These are phyloP conservation scores for Ascochyta koolunga DNA, from an alignment of 2,329 filamentous ascomycete species.

Conservation along the genomic window DNA sequence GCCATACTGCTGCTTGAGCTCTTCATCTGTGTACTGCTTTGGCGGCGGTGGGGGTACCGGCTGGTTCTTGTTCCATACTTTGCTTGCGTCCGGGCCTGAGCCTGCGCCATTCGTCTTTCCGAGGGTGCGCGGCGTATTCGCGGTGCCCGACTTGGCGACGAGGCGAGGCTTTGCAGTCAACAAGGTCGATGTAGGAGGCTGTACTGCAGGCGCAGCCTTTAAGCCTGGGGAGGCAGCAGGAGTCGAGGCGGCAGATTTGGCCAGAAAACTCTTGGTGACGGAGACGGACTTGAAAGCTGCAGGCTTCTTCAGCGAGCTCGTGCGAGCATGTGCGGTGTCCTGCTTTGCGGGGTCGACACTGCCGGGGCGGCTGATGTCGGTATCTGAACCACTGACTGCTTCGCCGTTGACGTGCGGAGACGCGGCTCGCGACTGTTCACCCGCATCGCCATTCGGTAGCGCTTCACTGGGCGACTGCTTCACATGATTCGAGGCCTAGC, in stretches of 20 bases:
- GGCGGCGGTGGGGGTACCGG: slow-evolving; percentile 74
- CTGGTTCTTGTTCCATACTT: slow-evolving; percentile 89
- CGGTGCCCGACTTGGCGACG: slow-evolving; percentile 73
- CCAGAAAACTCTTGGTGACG: slow-evolving; percentile 84
- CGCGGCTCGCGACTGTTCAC: slow-evolving; percentile 41
- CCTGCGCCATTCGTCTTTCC: slow-evolving; percentile 65
- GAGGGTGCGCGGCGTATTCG: slow-evolving; percentile 59
- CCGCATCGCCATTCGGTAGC: slow-evolving; percentile 46
- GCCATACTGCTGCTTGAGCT: slow-evolving; percentile 80
- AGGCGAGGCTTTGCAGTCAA: slow-evolving; percentile 70
- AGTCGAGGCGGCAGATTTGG: slow-evolving; percentile 67
- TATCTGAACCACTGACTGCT: slow-evolving; percentile 77
- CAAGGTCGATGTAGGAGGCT: slow-evolving; percentile 51
- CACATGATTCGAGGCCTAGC: slow-evolving; percentile 21
- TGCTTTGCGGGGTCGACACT: slow-evolving; percentile 58
- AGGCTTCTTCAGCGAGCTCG: slow-evolving; percentile 68
- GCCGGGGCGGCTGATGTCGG: slow-evolving; percentile 69
- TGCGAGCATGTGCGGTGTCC: slow-evolving; percentile 65
- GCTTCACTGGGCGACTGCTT: slow-evolving; percentile 27
- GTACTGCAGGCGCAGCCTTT: slow-evolving; percentile 55
- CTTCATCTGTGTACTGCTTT: slow-evolving; percentile 85
- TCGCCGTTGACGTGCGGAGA: slow-evolving; percentile 62
- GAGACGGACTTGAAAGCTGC: slow-evolving; percentile 83
- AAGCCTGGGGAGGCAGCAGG: slow-evolving; percentile 60
- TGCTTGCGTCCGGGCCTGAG: slow-evolving; percentile 71